Percentiles rank a stretch among this genome's conserved stretches.
phyloP scores from a whole-genome alignment of 2,329 filamentous ascomycete genomes.

The Alternaria hordeiaustralica region DNA sequence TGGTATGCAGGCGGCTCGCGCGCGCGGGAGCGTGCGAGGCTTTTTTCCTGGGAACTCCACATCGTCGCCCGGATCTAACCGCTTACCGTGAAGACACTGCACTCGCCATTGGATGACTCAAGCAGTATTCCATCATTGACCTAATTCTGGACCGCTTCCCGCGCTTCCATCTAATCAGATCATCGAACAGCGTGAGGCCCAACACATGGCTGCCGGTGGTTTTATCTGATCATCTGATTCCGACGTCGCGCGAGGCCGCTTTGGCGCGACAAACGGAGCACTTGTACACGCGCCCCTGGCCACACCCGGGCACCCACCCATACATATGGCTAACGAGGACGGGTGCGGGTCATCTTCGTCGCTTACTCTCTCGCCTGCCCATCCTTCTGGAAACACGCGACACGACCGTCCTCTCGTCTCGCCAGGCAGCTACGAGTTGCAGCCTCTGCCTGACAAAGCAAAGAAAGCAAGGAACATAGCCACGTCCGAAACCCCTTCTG shows the following conservation, averaged over 20 bases:
- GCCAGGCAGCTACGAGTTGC: conserved; percentile 42
- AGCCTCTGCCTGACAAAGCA: conserved; percentile 36
- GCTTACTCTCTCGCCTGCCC: conserved; percentile 27
- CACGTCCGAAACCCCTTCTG: conserved; percentile 29
- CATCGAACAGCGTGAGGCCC: conserved; percentile 14
- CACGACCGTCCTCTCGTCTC: conserved; percentile 22
- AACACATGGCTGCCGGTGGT: conserved; percentile 3
- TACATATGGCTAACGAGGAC: conserved; percentile 35
- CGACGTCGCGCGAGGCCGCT: conserved; percentile 25
- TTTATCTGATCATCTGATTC: conserved; percentile 40
- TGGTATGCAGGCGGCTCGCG: conserved; percentile 19
- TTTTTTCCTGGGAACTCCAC: conserved; percentile 7
- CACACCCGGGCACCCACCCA: conserved; percentile 20
- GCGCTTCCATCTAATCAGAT: conserved; percentile 36
- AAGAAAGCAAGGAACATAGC: conserved; percentile 38
- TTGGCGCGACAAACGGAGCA: conserved; percentile 29
- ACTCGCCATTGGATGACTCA: neutral
- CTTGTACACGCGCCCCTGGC: conserved; percentile 25
- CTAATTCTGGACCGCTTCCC: conserved; percentile 5
- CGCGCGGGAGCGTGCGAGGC: conserved; percentile 5
- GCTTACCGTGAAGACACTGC: conserved; percentile 7
- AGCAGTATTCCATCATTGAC: conserved; percentile 1
- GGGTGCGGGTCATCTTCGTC: conserved; percentile 18
- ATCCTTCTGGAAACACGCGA: conserved; percentile 29
- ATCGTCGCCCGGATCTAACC: conserved; percentile 15